These are phyloP conservation scores for Mollisiaceae sp. DNA, from an alignment of 2,329 filamentous ascomycete species.

Conservation along the genomic window DNA sequence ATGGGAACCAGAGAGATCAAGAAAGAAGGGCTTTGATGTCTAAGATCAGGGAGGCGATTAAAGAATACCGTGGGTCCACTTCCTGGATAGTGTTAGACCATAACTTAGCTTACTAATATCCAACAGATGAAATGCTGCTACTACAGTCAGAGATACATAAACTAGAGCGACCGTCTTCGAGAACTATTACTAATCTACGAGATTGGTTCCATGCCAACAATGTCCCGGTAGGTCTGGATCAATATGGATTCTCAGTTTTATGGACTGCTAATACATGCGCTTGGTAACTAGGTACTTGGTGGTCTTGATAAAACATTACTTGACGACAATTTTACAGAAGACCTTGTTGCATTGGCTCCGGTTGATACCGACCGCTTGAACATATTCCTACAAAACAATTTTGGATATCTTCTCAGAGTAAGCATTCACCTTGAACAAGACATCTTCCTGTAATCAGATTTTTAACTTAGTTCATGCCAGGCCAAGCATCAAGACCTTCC, in stretches of 20 bases:
- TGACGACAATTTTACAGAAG: neutral
- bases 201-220: neutral
- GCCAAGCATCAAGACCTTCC: neutral
- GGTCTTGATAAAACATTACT: neutral
- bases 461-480: neutral
- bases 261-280: neutral
- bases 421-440: neutral
- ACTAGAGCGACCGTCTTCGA: neutral
- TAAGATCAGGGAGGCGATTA: constrained; percentile 22
- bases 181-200: neutral
- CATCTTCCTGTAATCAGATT: neutral
- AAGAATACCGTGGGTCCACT: neutral
- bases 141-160: neutral
- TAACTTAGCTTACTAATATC: neutral
- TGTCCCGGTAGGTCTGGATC: neutral
- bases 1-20: constrained; percentile 11
- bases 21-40: constrained; percentile 16
- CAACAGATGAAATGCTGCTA: neutral
- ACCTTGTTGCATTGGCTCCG: neutral
- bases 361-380: neutral
- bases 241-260: neutral
- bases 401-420: neutral
- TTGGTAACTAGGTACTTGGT: neutral
- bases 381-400: neutral
- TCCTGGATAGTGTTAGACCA: neutral